phyloP scores from a whole-genome alignment of 2,329 filamentous ascomycete species.

The Penicillium sp. region DNA sequence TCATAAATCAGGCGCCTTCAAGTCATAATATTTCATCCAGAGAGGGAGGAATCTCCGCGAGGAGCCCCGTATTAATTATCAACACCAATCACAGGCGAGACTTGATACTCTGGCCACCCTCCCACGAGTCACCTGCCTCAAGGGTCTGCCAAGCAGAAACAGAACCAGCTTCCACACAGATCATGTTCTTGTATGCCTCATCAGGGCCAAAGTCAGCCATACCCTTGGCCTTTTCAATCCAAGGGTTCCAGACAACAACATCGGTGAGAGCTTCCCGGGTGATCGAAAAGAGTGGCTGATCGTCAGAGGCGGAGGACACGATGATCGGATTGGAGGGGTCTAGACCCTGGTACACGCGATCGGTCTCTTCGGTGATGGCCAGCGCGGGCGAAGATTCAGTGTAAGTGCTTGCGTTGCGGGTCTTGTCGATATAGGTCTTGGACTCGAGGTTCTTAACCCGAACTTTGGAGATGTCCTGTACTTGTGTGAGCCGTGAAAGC shows the following conservation, averaged over 20 bases:
- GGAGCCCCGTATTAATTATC: neutral
- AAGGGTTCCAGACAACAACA: conserved; percentile 96
- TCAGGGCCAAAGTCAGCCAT: conserved; percentile 89
- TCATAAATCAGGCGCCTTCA: conserved; percentile 8
- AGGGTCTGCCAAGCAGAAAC: conserved; percentile 81
- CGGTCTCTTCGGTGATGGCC: conserved; percentile 75
- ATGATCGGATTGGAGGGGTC: conserved; percentile 52
- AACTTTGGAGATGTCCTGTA: conserved; percentile 75
- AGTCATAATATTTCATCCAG: conserved; percentile 16
- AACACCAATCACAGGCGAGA: conserved; percentile 32
- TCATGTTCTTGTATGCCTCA: conserved; percentile 87
- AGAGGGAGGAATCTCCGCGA: neutral
- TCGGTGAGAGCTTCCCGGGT: conserved; percentile 83
- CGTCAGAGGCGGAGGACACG: conserved; percentile 49
- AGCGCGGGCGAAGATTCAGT: conserved; percentile 68
- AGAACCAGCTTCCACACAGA: conserved; percentile 88
- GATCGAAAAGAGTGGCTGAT: conserved; percentile 68
- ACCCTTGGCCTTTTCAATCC: conserved; percentile 77
- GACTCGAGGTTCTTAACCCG: conserved; percentile 74
- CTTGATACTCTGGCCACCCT: conserved; percentile 63
- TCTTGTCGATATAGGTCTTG: conserved; percentile 81
- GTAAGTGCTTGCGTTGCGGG: conserved; percentile 63
- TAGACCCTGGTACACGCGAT: conserved; percentile 78
- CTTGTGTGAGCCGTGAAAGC: conserved; percentile 14
- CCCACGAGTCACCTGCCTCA: conserved; percentile 74